Evolutionary conservation across 495 filamentous ascomycete species (phyloP).

Genomic region (Alectoria sarmentosa): DNA sequence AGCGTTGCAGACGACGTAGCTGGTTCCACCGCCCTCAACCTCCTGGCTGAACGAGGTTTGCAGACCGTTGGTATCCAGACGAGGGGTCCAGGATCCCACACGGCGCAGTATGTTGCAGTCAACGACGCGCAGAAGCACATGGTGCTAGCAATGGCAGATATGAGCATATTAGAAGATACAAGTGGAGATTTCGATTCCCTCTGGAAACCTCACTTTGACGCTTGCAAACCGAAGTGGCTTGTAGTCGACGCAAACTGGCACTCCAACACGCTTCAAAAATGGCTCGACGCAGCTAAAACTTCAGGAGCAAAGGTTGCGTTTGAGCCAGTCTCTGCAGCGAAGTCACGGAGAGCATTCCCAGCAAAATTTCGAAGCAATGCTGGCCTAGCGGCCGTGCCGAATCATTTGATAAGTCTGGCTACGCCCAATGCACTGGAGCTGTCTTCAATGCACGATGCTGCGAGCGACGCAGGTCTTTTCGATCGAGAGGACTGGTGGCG

Average conservation of each 20-base stretch:
- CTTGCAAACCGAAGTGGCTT: conserved; percentile 59
- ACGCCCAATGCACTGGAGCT: conserved; percentile 83
- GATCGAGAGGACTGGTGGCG: conserved; percentile 67
- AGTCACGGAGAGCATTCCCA: conserved; percentile 62
- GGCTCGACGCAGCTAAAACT: conserved; percentile 50
- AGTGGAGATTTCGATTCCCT: conserved; percentile 37
- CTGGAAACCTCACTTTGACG: conserved; percentile 53
- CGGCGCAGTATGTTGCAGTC: conserved; percentile 85
- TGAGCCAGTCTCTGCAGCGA: conserved; percentile 83
- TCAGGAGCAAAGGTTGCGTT: conserved; percentile 59
- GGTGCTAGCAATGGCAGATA: conserved; percentile 86
- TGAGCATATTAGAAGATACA: conserved; percentile 69
- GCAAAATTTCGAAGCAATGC: conserved; percentile 27
- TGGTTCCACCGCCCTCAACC: conserved; percentile 60
- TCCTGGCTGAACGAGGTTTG: conserved; percentile 55
- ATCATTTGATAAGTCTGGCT: conserved; percentile 56
- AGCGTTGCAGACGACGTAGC: conserved; percentile 70
- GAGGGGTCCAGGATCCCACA: conserved; percentile 48
- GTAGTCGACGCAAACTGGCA: conserved; percentile 82
- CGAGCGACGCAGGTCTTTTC: conserved; percentile 56
- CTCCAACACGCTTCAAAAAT: conserved; percentile 50
- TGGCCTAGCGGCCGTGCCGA: conserved; percentile 49
- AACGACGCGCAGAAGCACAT: conserved; percentile 80
- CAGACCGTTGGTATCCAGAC: conserved; percentile 54
- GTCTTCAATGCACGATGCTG: conserved; percentile 60